Base-by-base conservation (phyloP, 2,329 filamentous ascomycete species). In the Aspergillus latus region DNA sequence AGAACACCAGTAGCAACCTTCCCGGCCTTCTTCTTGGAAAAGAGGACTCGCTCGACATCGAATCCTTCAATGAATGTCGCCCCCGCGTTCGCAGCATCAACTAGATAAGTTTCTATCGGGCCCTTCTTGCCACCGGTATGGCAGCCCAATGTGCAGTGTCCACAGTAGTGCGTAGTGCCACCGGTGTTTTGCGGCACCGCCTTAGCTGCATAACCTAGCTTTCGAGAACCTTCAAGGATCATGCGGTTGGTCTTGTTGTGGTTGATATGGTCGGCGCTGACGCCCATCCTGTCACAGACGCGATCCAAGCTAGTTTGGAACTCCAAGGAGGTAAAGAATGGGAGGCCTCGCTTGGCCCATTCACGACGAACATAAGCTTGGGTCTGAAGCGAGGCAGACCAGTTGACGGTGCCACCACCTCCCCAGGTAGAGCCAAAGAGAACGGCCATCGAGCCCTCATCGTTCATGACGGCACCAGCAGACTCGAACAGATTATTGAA, bases 361-460 rank as follows among this genome's bases (percentile, higher is more conserved):
- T 96, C 90, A 62, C 84, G 79, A 3, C 92, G 84, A 1, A 96
- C 89, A 61, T 81, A 89, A 28, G 83, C 85, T 68, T 93, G 90
- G 0, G 90, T 88, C 63, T 87, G 83, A 13, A 87, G 68, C 3
- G 80, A 81, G 5, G 84, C 84, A 21, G 79, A 88, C 92, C 92
- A 97, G 73, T 97, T 97, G 64, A 96, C 75, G 0, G 90, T 91
- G 5, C 92, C 92, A 54, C 92, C 92, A 42, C 92, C 92, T 30
- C 92, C 92, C 84, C 88, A 96, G 32, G 84, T 84, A 54, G 84
- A 83, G 1, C 89, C 92, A 0, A 88, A 84, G 2, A 89, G 70
- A 10, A 93, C 72, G 13, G 76, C 82, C 32, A 87, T 77, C 5
- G 82, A 81, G 9, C 77, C 76, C 66, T 88, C 82, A 58, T 88